Base-by-base conservation (phyloP, 805 yeast genomes). In the Pichia insulana region DNA sequence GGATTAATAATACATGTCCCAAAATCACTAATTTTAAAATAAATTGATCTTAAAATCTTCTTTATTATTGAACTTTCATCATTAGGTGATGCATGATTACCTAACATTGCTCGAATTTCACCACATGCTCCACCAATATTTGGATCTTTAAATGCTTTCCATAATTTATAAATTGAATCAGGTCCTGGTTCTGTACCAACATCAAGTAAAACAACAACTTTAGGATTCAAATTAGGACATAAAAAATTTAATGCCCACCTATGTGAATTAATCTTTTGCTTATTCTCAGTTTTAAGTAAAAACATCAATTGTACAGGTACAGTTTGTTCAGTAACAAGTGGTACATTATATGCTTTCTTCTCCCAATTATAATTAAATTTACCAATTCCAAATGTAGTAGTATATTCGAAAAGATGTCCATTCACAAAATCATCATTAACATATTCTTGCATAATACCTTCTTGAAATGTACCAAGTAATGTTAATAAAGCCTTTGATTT, bases 61-160 rank as follows among this genome's bases (percentile, higher is more conserved):
- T 49, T 51, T 18, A 44, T 25, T 15, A 52, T n/a, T 16, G 57
- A 46, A n/a, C 47, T 46, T 20, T 60, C 63, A 49, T 58, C 63
- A 37, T 60, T 58, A 10, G 58, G 55, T 40, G 55, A 51, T 38
- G 58, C 49, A 34, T 53, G 56, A 30, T 48, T 50, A 9, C 64
- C 64, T 12, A 61, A 51, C 65, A 83, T 80, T 2, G 94, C 90
- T 49, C 80, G 78, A 63, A 90, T 89, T 61, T 90, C 97, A 48
- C 97, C 97, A 74, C 97, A 90, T 0, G 97, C 95, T 39, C 97
- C 97, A 11, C 95, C 97, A 26, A 90, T 94, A 45, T 76, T 76
- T 2, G 87, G 82, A 54, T 74, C 75, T 50, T 78, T 70, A 58
- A 90, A 90, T 28, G 89, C 75, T 58, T 80, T 78, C 97, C 97